Evolutionary conservation across 164 flowering plant genomes (phyloP), one percentile per base, ranked within the genome.

Genomic region (Tinospora cordifolia): DNA sequence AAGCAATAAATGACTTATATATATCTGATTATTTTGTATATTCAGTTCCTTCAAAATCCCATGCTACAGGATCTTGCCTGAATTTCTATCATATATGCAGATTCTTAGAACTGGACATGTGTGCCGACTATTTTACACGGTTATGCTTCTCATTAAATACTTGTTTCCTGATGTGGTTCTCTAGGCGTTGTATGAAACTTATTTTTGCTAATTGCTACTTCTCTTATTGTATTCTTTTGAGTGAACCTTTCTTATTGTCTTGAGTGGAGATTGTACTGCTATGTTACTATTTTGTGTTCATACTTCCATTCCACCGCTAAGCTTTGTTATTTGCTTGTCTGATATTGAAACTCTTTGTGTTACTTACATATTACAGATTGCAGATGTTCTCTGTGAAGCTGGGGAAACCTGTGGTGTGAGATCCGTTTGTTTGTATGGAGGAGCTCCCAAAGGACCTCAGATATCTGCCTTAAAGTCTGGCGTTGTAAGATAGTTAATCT

Each of bases 381-480:
- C 84, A 49, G 90, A 85, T 80, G 99, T 94, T 58, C 72, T 92
- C 8, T 79, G 74, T 70, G 90, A 87, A 75, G 91, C 99, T 67
- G 99, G 98, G 66, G 87, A 80, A 71, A 77, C 92, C 2, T 87
- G 91, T 77, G 92, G 89, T 65, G 87, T 86, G 71, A 78, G 72
- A 47, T 79, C 97, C 54, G 84, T 88, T 73, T 92, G 97, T 76
- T 12, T 94, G 62, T 92, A 90, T 79, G 99, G 98, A 62, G 99
- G 99, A 79, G 85, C 88, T 62, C 84, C 96, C n/a, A 94, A 94
- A 81, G 89, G 87, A 66, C 97, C 92, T 39, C 98, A 94, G 75
- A 90, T 88, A 66, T 79, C 88, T 63, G 39, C 90, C 77, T 72
- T 94, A 57, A 88, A 86, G 76, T 76, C 90, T 81, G 99, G 99